Base-by-base conservation (phyloP, 306 rosid species). In the Quercus variabilis region DNA sequence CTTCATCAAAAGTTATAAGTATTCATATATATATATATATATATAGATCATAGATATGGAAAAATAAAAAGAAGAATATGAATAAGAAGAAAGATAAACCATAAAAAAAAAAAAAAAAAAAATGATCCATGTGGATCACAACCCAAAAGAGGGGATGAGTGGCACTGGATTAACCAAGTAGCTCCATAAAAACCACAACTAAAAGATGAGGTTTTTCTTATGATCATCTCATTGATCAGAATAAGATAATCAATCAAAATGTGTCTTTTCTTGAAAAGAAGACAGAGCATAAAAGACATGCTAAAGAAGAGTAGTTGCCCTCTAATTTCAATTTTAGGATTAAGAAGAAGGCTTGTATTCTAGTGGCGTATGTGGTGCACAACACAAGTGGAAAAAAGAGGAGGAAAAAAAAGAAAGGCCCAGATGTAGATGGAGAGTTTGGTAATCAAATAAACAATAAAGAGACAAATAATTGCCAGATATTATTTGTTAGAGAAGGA, bases 111-210 rank as follows among this genome's bases (percentile, higher is more conserved):
- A 26, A 1, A 25, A 25, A 25, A 25, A 1, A 25, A 25, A 10
- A 49, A 49, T 1, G 54, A 3, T 49, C 54, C 54, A 12, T 49
- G 54, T 12, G 54, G 54, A 49, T 49, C 17, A 49, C 20, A 20
- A 13, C 46, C 21, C 23, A 9, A 41, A 19, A 21, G 6, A 19
- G 20, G 20, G 59, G 72, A n/a, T 58, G 78, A 52, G 84, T 79
- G 90, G 88, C 77, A 6, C 58, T 60, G 74, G n/a, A 76, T 46
- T 79, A 49, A 71, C 84, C 90, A 87, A 81, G 90, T 84, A 56
- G 82, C 84, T 55, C 57, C 49, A 60, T 79, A 21, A 52, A 78
- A 26, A 54, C 75, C 90, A 71, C 84, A 72, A 31, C 52, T 30
- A 70, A 26, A 28, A 55, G 25, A 60, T 74, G 72, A 75, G 74